Base-by-base conservation (phyloP, 2,329 filamentous ascomycete genomes). In the Sordariomycetes sp. region DNA sequence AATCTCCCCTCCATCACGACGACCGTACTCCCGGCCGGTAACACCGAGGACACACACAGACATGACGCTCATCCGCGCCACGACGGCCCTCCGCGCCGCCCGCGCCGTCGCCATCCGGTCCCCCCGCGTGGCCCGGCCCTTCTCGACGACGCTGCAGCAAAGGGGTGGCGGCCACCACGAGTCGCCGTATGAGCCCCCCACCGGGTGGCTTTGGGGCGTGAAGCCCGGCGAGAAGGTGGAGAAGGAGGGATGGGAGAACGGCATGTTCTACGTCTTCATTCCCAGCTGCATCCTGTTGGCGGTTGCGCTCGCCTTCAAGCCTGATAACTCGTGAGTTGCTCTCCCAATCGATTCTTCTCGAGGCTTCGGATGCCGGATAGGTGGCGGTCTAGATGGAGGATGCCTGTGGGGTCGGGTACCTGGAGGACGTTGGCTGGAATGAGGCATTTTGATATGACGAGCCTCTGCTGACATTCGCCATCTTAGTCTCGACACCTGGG, bases 401-500 rank as follows among this genome's bases (percentile, higher is more conserved):
- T 20, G 45, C 10, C 10, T 24, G 6, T 20, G 20, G 45, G 20
- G 20, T 7, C 12, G 45, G 45, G n/a, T 15, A 45, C 2, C 15
- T 15, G n/a, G 39, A 17, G 39, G n/a, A 7, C 3, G 39, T 45
- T 17, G 39, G 17, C 12, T 20, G n/a, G 10, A 42, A 20, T 65
- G 64, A 62, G 62, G 62, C 56, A 65, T 65, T 65, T 67, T 64
- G 62, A 56, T 57, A 34, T 54, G 24, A 39, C n/a, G 24, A 48
- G 51, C 13, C 22, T 22, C 22, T 51, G 34, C 45, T 48, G n/a
- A 56, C 24, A 34, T 13, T 24, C 25, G 17, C 17, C 52, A 32
- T 58, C 48, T 24, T 24, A 99, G 94, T 72, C 96, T 99, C 83
- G 94, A 97, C 78, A 97, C 92, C 57, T 99, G 94, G 94, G 94